These are phyloP conservation scores for Botryotinia convoluta DNA, from an alignment of 2,329 filamentous ascomycete species.

Conservation along the genomic window DNA sequence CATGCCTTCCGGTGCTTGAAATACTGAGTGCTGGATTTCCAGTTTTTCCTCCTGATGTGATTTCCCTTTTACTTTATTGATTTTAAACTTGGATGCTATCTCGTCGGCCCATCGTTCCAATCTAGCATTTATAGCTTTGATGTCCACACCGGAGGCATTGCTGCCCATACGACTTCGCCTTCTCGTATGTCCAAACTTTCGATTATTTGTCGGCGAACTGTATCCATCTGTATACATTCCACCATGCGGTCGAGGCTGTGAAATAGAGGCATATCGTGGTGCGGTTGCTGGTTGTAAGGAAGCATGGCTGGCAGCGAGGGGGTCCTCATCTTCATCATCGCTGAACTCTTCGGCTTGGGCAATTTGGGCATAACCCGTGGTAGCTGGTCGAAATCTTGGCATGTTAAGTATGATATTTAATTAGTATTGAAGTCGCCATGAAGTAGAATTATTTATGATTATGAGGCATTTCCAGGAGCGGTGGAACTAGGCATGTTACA, in stretches of 20 bases:
- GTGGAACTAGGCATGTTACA: slow-evolving; percentile 13
- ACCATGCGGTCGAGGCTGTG: slow-evolving; percentile 59
- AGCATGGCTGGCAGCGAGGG: slow-evolving; percentile 51
- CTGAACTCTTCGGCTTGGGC: slow-evolving; percentile 72
- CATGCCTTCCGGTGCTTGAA: slow-evolving; percentile 86
- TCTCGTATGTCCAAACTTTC: slow-evolving; percentile 43
- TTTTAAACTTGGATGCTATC: slow-evolving; percentile 96
- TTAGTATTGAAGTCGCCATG: slow-evolving; percentile 15
- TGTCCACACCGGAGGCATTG: slow-evolving; percentile 84
- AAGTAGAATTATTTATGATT: neutral
- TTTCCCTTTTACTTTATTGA: slow-evolving; percentile 70
- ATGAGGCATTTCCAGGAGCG: slow-evolving; percentile 1
- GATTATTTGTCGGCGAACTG: slow-evolving; percentile 42
- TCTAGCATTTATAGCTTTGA: slow-evolving; percentile 96
- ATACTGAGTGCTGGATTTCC: slow-evolving; percentile 97
- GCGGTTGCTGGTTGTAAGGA: slow-evolving; percentile 55
- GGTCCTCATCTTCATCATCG: slow-evolving; percentile 63
- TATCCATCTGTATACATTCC: slow-evolving; percentile 53
- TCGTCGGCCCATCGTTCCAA: slow-evolving; percentile 97
- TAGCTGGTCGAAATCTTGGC: slow-evolving; percentile 52
- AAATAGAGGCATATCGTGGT: slow-evolving; percentile 62
- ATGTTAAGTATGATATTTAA: slow-evolving; percentile 24
- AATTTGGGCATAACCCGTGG: slow-evolving; percentile 81
- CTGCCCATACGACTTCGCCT: slow-evolving; percentile 55
- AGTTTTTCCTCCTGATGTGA: slow-evolving; percentile 77